These are phyloP conservation scores for Cladosporium sp. DNA, from an alignment of 2,329 filamentous ascomycete genomes.

Conservation along the genomic window DNA sequence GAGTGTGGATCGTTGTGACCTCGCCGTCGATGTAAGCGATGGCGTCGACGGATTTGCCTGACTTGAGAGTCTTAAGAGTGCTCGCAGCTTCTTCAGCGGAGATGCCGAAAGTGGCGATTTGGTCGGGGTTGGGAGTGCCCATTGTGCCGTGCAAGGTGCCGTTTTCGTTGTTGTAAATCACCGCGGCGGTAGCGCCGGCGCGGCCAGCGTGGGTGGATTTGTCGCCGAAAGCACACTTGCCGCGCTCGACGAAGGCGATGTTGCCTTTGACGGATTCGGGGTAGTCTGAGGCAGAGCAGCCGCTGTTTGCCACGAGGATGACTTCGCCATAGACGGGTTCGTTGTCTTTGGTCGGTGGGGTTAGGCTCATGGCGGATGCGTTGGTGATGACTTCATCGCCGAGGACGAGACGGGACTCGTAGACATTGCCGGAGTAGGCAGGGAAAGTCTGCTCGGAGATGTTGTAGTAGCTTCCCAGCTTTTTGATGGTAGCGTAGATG, in stretches of 20 bases:
- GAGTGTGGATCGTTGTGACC: constrained; percentile 19
- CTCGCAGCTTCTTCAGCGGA: constrained; percentile 31
- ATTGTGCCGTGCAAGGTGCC: constrained; percentile 36
- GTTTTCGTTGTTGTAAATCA: constrained; percentile 69
- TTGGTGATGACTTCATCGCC: constrained; percentile 56
- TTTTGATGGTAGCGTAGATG: constrained; percentile 29
- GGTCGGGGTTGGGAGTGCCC: constrained; percentile 33
- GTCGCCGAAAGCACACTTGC: constrained; percentile 64
- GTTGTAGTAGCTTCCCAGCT: constrained; percentile 58
- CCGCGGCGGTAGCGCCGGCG: constrained; percentile 64
- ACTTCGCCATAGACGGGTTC: constrained; percentile 14
- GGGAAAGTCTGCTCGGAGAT: constrained; percentile 45
- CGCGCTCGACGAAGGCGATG: constrained; percentile 66
- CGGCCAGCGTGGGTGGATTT: constrained; percentile 65
- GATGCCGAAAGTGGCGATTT: constrained; percentile 67
- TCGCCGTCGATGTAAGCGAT: constrained; percentile 22
- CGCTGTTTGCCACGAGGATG: constrained; percentile 46
- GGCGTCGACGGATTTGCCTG: constrained; percentile 15
- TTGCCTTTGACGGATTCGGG: constrained; percentile 54
- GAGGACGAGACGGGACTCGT: constrained; percentile 40
- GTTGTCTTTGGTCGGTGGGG: constrained; percentile 58
- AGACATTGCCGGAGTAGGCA: constrained; percentile 28
- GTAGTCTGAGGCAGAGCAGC: constrained; percentile 61
- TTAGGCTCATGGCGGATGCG: constrained; percentile 36
- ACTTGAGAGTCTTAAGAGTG: constrained; percentile 17